These are phyloP conservation scores for Carex littledalei DNA, from an alignment of 176 grass and related monocot genomes.

Conservation along the genomic window DNA sequence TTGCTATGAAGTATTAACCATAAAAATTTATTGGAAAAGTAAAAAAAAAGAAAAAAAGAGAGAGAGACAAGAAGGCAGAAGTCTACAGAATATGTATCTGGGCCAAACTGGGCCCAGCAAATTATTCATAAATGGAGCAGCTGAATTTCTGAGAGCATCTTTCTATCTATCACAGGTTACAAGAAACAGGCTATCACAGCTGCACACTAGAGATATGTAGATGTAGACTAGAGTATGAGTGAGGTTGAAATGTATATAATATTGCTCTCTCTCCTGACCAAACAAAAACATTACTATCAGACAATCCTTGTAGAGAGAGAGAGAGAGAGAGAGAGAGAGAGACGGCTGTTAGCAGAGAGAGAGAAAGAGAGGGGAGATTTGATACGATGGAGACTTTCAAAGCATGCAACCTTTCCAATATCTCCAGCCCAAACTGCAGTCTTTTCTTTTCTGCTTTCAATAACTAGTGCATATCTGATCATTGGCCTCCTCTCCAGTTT, in stretches of 20 bases:
- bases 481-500: neutral
- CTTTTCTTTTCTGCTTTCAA: conserved; percentile 16
- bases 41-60: neutral
- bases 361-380: neutral
- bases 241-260: conserved; percentile 17
- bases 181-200: conserved; percentile 19
- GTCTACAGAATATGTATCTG: neutral
- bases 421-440: conserved; percentile 16
- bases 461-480: neutral
- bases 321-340: neutral
- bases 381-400: conserved; percentile 15
- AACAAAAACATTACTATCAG: conserved; percentile 20
- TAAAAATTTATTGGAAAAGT: neutral
- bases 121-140: neutral
- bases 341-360: conserved; percentile 15
- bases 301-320: neutral
- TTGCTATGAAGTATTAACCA: neutral
- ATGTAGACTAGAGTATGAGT: conserved; percentile 27
- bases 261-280: conserved; percentile 7
- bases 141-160: conserved; percentile 12
- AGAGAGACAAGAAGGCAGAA: neutral
- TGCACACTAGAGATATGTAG: conserved; percentile 25
- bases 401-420: conserved; percentile 18
- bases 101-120: conserved; percentile 7
- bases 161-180: conserved; percentile 22